Evolutionary conservation across 2,329 filamentous ascomycete genomes (phyloP).

Genomic region (Trichoderma asperellum): DNA sequence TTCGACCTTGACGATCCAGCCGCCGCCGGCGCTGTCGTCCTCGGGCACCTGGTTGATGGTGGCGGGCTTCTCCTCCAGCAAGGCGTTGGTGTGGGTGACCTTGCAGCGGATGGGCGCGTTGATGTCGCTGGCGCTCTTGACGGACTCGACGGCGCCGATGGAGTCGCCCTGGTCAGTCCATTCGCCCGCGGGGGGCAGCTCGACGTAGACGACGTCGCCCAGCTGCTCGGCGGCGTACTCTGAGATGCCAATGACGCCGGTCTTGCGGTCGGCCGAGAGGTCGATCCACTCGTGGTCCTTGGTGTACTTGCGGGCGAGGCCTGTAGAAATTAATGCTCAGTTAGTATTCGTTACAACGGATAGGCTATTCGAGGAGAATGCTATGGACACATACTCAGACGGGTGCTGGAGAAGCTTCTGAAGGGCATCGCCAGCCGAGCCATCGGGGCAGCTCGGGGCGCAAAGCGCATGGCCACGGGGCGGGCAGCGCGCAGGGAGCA

Average conservation of each 20-base stretch:
- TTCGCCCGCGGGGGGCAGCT: slow-evolving; percentile 72
- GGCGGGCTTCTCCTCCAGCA: slow-evolving; percentile 81
- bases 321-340: slow-evolving; percentile 43
- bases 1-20: slow-evolving; percentile 91
- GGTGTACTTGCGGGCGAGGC: slow-evolving; percentile 80
- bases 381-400: slow-evolving; percentile 39
- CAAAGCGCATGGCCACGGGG: slow-evolving; percentile 47
- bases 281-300: slow-evolving; percentile 99
- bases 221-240: slow-evolving; percentile 89
- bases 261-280: slow-evolving; percentile 78
- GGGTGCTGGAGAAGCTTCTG: slow-evolving; percentile 47
- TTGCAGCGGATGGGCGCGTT: slow-evolving; percentile 82
- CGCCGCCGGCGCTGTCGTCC: slow-evolving; percentile 71
- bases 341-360: background rate
- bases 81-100: slow-evolving; percentile 72
- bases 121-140: slow-evolving; percentile 98
- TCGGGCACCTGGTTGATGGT: slow-evolving; percentile 91
- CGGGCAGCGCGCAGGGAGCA: slow-evolving; percentile 57
- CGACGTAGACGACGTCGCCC: slow-evolving; percentile 96
- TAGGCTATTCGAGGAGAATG: background rate
- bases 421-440: slow-evolving; percentile 48
- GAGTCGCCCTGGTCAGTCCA: slow-evolving; percentile 76
- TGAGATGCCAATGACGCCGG: slow-evolving; percentile 82
- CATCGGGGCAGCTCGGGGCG: slow-evolving; percentile 45
- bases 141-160: slow-evolving; percentile 94